Conservation (phyloP, 441 rosid genomes). For the Hura crepitans region DNA sequence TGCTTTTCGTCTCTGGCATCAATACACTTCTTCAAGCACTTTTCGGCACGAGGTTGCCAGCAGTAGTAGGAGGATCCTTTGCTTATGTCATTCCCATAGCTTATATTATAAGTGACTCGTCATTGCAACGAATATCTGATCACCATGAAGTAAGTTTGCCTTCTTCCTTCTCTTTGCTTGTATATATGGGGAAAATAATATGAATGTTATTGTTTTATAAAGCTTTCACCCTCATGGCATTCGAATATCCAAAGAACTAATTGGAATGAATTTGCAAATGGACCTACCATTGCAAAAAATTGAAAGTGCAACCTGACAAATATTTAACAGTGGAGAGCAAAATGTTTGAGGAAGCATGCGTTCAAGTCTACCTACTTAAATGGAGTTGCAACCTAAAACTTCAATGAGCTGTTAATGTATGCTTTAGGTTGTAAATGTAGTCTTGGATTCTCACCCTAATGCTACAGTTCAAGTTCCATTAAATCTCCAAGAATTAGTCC, state of each 20-base stretch:
- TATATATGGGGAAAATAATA: background rate
- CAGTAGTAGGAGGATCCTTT: conserved; percentile 92
- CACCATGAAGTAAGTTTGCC: conserved; percentile 55
- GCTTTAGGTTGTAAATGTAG: conserved; percentile 7
- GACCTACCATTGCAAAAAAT: background rate
- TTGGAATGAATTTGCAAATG: background rate
- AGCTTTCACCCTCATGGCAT: background rate
- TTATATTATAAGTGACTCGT: conserved; percentile 80
- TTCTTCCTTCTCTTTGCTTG: background rate
- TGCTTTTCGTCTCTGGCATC: conserved; percentile 84
- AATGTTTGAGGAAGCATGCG: background rate
- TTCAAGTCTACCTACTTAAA: background rate
- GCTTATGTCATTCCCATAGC: conserved; percentile 89
- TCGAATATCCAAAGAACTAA: background rate
- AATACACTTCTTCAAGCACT: conserved; percentile 90
- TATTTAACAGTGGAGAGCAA: background rate
- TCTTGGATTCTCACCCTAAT: background rate
- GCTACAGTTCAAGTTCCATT: conserved; percentile 12
- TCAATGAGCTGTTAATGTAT: background rate
- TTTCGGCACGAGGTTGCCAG: conserved; percentile 89
- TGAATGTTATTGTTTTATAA: background rate
- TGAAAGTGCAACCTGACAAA: background rate
- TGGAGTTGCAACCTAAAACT: background rate
- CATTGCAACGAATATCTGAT: conserved; percentile 64
- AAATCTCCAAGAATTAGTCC: conserved; percentile 8